Evolutionary conservation across 441 rosid species (phyloP).

Genomic region (Bruguiera hainesii): DNA sequence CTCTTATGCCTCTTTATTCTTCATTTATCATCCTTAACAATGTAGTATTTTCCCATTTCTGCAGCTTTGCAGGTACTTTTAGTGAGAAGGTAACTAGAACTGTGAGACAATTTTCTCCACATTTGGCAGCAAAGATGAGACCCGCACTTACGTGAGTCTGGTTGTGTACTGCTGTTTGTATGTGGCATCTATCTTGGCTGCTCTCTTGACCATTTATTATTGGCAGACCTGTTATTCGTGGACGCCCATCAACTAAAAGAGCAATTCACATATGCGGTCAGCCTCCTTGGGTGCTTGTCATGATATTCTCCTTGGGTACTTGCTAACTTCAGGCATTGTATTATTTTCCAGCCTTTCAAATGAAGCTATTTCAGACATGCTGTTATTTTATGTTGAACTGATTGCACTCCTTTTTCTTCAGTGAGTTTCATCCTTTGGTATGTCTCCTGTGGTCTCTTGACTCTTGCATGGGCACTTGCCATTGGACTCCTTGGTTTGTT

Average conservation of each 20-base stretch:
- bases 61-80: conserved; percentile 95
- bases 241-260: conserved; percentile 93
- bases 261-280: conserved; percentile 79
- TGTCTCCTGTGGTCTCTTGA: conserved; percentile 81
- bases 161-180: conserved; percentile 8
- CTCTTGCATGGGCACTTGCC: conserved; percentile 73
- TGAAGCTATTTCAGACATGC: conserved; percentile 4
- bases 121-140: conserved; percentile 93
- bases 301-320: conserved; percentile 66
- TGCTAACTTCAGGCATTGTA: not conserved
- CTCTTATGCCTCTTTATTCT: too few species aligned
- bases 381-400: conserved; percentile 9
- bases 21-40: too few species aligned
- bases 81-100: conserved; percentile 92
- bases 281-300: conserved; percentile 92
- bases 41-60: conserved; percentile 3
- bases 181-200: conserved; percentile 13
- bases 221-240: conserved; percentile 87
- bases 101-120: conserved; percentile 87
- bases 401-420: conserved; percentile 25
- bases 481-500: conserved; percentile 79
- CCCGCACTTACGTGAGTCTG: conserved; percentile 73
- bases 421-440: conserved; percentile 83
- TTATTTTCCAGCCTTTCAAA: conserved; percentile 1
- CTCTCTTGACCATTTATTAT: conserved; percentile 15